Percentiles rank a stretch among this genome's conserved stretches.
phyloP scores from a whole-genome alignment of 148 eudicot species.

The Rhododendron griersonianum region DNA sequence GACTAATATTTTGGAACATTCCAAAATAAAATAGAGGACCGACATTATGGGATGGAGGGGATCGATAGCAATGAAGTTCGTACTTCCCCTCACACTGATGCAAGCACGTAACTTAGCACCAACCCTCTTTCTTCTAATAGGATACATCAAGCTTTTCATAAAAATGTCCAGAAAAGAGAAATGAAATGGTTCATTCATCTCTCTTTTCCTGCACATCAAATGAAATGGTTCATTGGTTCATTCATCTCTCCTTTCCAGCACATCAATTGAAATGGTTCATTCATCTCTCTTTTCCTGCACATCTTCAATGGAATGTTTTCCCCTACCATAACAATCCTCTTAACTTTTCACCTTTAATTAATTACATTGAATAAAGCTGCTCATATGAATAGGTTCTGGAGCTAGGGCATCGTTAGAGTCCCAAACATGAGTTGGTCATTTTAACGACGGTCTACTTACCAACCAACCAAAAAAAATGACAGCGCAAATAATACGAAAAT shows the following conservation, averaged over 20 bases:
- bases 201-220: not conserved
- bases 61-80: too few species aligned
- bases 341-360: not conserved
- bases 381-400: not conserved
- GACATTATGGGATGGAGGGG: too few species aligned
- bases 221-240: too few species aligned
- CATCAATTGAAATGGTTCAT: not conserved
- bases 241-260: not conserved
- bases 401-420: not conserved
- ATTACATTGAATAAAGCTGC: not conserved
- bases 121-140: too few species aligned
- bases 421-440: not conserved
- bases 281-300: not conserved
- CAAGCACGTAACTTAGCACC: too few species aligned
- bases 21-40: too few species aligned
- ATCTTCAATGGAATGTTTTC: too few species aligned
- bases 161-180: too few species aligned
- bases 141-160: too few species aligned
- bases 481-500: not conserved
- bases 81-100: too few species aligned
- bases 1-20: too few species aligned
- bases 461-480: not conserved
- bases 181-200: not conserved
- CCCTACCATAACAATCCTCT: too few species aligned
- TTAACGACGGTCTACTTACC: not conserved